A percentile compares a stretch with the other conserved stretches of the same genome.
Conservation (phyloP, 208 protist species). For the Leptomonas pyrrhocoris region DNA sequence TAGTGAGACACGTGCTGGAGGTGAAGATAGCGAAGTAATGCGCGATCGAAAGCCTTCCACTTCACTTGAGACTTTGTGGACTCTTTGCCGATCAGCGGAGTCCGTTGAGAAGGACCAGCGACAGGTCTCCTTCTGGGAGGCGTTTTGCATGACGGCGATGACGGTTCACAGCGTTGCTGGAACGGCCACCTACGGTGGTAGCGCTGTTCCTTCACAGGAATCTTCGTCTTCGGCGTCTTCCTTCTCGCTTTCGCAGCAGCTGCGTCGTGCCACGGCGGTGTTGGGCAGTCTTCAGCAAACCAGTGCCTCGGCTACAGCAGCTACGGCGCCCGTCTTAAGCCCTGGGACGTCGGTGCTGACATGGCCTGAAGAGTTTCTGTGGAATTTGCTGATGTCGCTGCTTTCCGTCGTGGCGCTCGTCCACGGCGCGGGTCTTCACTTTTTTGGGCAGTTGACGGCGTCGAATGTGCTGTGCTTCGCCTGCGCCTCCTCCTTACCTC, state of each 20-base stretch:
- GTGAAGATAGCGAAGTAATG: background rate
- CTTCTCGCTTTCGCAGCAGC: slow-evolving; percentile 28
- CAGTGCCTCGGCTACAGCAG: background rate
- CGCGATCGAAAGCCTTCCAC: background rate
- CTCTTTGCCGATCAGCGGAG: slow-evolving; percentile 1
- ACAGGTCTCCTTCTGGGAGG: slow-evolving; percentile 16
- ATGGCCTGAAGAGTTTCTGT: slow-evolving; percentile 83
- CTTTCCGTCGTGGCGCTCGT: slow-evolving; percentile 65
- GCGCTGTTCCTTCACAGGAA: background rate
- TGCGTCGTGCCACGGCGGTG: slow-evolving; percentile 18
- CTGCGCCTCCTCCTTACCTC: slow-evolving; percentile 31
- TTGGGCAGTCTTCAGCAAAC: background rate
- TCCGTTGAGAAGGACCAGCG: background rate
- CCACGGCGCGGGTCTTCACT: slow-evolving; percentile 72
- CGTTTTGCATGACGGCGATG: slow-evolving; percentile 29
- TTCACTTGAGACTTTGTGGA: background rate
- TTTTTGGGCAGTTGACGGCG: slow-evolving; percentile 56
- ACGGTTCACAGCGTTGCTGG: slow-evolving; percentile 13
- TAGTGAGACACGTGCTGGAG: background rate
- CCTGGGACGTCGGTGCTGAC: slow-evolving; percentile 31
- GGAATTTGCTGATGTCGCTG: slow-evolving; percentile 67
- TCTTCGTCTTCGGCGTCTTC: slow-evolving; percentile 18
- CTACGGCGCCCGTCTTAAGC: background rate
- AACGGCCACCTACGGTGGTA: background rate
- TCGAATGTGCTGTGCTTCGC: slow-evolving; percentile 77